Evolutionary conservation across 768 basidiomycete species (phyloP).

Genomic region (Xerocomellus intermedius): DNA sequence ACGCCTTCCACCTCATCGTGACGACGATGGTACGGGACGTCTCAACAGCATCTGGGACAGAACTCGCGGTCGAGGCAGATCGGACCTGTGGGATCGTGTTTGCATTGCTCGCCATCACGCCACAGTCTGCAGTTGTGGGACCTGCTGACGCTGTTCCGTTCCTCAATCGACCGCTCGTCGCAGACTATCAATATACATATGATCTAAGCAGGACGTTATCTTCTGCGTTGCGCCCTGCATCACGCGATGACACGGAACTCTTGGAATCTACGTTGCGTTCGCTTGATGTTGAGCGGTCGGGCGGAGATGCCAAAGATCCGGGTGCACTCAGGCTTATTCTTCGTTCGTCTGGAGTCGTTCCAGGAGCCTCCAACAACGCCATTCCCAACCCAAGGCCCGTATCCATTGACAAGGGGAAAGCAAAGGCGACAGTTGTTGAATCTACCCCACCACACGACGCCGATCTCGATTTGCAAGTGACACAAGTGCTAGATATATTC

Average conservation of each 20-base stretch:
- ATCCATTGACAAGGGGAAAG: conserved; percentile 40
- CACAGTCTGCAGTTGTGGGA: conserved; percentile 18
- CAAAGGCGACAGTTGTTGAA: conserved; percentile 28
- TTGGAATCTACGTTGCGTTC: conserved; percentile 51
- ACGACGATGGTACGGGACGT: conserved; percentile 49
- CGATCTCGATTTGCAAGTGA: conserved; percentile 55
- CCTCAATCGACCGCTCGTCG: conserved; percentile 63
- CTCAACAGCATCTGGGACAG: conserved; percentile 40
- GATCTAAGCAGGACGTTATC: conserved; percentile 52
- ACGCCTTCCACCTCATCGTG: conserved; percentile 63
- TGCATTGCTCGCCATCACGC: conserved; percentile 49
- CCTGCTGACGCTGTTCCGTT: conserved; percentile 45
- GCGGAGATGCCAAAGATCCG: conserved; percentile 34
- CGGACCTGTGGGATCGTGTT: conserved; percentile 58
- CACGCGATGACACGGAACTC: conserved; percentile 57
- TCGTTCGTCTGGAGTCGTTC: conserved; percentile 54
- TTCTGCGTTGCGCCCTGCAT: conserved; percentile 41
- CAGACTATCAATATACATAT: conserved; percentile 72
- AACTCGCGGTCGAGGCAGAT: conserved; percentile 49
- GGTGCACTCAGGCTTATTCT: conserved; percentile 65
- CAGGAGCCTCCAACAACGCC: conserved; percentile 9
- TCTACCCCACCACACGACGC: conserved; percentile 29
- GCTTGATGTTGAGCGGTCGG: conserved; percentile 30
- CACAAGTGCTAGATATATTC: conserved; percentile 75
- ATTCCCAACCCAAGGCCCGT: conserved; percentile 35